A percentile compares a stretch with the other conserved stretches of the same genome.
Evolutionary conservation across 1,284 basidiomycete species (phyloP).

Genomic region (Trametes polyzona): DNA sequence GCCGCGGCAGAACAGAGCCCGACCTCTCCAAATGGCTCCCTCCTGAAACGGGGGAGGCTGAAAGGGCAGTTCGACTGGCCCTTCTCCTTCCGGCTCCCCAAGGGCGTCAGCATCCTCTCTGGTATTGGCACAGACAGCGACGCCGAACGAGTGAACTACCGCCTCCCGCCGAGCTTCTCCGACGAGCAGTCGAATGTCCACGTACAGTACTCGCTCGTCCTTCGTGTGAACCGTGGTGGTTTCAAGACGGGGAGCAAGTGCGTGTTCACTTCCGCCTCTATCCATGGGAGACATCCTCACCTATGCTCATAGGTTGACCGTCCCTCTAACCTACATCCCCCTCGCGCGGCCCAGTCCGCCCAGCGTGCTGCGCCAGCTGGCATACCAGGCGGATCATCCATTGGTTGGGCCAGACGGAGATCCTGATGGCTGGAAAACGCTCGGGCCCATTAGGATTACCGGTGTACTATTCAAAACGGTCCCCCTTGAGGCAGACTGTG

Average conservation of each 20-base stretch:
- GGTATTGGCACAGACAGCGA: constrained; percentile 9
- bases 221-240: constrained; percentile 49
- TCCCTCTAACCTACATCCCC: constrained; percentile 46
- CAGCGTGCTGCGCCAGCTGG: constrained; percentile 49
- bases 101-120: constrained; percentile 37
- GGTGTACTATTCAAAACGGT: constrained; percentile 50
- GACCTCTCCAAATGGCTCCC: background rate
- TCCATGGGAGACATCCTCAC: background rate
- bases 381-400: constrained; percentile 45
- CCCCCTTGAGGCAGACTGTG: constrained; percentile 23
- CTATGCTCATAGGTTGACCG: constrained; percentile 18
- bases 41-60: constrained; percentile 45
- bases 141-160: constrained; percentile 31
- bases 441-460: constrained; percentile 40
- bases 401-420: constrained; percentile 51
- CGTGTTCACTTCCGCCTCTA: background rate
- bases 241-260: constrained; percentile 37
- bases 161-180: constrained; percentile 51
- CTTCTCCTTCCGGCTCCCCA: constrained; percentile 49
- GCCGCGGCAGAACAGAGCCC: constrained; percentile 10
- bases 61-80: constrained; percentile 49
- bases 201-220: constrained; percentile 53
- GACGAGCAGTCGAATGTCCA: constrained; percentile 49
- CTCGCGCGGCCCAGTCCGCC: constrained; percentile 45
- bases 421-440: constrained; percentile 51